phyloP scores from a whole-genome alignment of 75 land plant genomes.

The Picea sitchensis region DNA sequence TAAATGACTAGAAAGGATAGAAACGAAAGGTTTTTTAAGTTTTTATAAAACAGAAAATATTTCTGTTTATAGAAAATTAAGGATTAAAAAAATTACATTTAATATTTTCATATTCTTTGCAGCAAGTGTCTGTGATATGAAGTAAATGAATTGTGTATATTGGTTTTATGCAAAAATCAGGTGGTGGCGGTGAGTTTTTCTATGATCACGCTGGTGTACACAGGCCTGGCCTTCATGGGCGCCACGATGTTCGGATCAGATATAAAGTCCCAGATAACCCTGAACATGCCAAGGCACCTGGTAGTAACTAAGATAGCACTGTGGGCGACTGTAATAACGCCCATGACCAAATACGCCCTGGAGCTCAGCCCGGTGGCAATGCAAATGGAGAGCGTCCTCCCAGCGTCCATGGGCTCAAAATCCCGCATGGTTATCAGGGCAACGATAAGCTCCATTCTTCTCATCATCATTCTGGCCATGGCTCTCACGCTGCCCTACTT shows the following conservation, averaged over 20 bases:
- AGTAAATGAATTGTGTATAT: too few species aligned
- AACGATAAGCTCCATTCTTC: slow-evolving; percentile 30
- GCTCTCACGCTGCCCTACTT: slow-evolving; percentile 70
- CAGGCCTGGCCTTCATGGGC: slow-evolving; percentile 59
- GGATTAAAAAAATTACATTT: too few species aligned
- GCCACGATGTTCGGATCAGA: slow-evolving; percentile 62
- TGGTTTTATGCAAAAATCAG: neutral
- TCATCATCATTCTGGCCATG: slow-evolving; percentile 38
- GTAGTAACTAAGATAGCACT: slow-evolving; percentile 61
- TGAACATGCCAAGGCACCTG: slow-evolving; percentile 68
- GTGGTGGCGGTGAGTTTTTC: slow-evolving; percentile 60
- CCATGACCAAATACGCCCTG: slow-evolving; percentile 79
- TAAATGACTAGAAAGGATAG: too few species aligned
- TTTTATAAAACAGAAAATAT: too few species aligned
- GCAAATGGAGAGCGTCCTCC: slow-evolving; percentile 51
- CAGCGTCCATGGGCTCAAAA: slow-evolving; percentile 25
- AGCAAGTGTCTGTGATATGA: too few species aligned
- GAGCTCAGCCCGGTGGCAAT: slow-evolving; percentile 68
- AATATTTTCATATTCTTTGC: too few species aligned
- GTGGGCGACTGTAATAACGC: slow-evolving; percentile 75
- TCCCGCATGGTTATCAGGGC: slow-evolving; percentile 32
- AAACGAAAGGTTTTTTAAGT: too few species aligned
- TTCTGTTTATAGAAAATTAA: too few species aligned
- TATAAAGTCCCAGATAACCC: slow-evolving; percentile 68
- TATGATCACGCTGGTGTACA: slow-evolving; percentile 39